Percentiles rank a stretch among this genome's conserved stretches.
phyloP scores from a whole-genome alignment of 2,329 filamentous ascomycete genomes.

The Elsinoe batatas region DNA sequence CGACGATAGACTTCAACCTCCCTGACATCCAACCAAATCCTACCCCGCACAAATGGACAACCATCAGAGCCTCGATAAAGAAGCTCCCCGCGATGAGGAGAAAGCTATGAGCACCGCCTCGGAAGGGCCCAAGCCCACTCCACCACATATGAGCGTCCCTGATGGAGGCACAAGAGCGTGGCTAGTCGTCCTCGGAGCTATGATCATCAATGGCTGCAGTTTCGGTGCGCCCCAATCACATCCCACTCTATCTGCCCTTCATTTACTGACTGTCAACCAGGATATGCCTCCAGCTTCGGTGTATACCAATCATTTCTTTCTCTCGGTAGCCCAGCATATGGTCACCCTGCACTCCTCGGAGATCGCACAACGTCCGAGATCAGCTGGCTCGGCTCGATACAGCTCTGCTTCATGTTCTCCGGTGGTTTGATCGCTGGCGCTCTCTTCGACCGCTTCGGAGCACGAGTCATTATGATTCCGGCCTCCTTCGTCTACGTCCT shows the following conservation, averaged over 20 bases:
- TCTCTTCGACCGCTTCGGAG: constrained; percentile 38
- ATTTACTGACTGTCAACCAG: neutral
- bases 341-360: neutral
- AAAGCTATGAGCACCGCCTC: neutral
- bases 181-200: constrained; percentile 15
- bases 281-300: constrained; percentile 6
- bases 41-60: too few species aligned
- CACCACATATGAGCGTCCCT: constrained; percentile 5
- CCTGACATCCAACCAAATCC: too few species aligned
- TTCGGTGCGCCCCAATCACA: constrained; percentile 14
- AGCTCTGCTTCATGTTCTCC: constrained; percentile 39
- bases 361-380: constrained; percentile 24
- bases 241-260: neutral
- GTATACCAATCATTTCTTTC: constrained; percentile 12
- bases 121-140: neutral
- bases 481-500: constrained; percentile 36
- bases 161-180: constrained; percentile 15
- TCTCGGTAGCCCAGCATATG: constrained; percentile 11
- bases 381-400: constrained; percentile 40
- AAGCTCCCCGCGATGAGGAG: neutral
- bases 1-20: too few species aligned
- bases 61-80: neutral
- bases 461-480: constrained; percentile 28
- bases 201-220: constrained; percentile 12
- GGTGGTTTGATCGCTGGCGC: constrained; percentile 40